Evolutionary conservation across 352 stramenopile genomes (phyloP).

Genomic region (Globisporangium cylindrosporum): DNA sequence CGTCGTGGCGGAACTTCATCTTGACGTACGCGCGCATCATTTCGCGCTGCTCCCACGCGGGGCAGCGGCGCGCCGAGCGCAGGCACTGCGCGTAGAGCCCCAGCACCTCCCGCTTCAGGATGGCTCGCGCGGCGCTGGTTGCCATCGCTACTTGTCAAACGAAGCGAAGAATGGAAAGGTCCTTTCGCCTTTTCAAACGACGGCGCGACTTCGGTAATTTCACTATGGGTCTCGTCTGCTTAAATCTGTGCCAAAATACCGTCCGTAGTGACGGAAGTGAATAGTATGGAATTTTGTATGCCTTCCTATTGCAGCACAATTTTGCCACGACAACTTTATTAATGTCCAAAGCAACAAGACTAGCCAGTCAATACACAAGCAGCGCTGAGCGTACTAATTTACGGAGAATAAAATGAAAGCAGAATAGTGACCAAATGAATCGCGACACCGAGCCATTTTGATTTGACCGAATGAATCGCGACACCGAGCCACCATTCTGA

Average conservation of each 20-base stretch:
- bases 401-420: too few species aligned
- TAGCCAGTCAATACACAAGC: too few species aligned
- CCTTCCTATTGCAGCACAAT: too few species aligned
- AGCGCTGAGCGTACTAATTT: too few species aligned
- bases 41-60: slow-evolving; percentile 77
- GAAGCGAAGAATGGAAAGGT: neutral
- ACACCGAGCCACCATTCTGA: slow-evolving; percentile 7
- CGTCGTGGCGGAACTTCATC: slow-evolving; percentile 76
- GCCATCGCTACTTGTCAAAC: neutral
- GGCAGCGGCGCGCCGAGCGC: slow-evolving; percentile 67
- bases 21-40: slow-evolving; percentile 81
- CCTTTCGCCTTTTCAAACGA: too few species aligned
- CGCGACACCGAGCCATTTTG: too few species aligned
- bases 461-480: neutral
- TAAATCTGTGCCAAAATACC: too few species aligned
- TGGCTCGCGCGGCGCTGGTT: neutral
- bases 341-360: too few species aligned
- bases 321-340: too few species aligned
- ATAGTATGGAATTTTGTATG: neutral
- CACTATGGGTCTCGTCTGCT: too few species aligned
- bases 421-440: neutral
- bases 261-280: too few species aligned
- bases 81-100: slow-evolving; percentile 71
- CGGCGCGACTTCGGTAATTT: too few species aligned
- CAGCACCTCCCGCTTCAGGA: slow-evolving; percentile 38